Conservation (phyloP, 2,329 filamentous ascomycete genomes). For the Cyphellophora europaea region DNA sequence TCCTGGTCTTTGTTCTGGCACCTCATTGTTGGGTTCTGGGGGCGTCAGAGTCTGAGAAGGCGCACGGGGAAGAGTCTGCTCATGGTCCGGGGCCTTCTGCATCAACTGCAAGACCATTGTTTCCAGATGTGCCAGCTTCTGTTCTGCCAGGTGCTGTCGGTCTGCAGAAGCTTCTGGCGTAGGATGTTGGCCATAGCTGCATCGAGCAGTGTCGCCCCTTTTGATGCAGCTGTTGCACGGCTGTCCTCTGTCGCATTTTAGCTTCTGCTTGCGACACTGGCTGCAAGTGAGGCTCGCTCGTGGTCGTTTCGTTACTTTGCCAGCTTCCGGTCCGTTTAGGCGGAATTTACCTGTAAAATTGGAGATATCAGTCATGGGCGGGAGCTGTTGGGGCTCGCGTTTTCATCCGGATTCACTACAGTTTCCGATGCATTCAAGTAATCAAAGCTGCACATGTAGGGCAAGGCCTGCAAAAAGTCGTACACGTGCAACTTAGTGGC, state of each 20-base stretch:
- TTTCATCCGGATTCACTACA: too few relatives aligned
- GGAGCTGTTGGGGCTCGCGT: too few relatives aligned
- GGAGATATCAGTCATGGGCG: not conserved
- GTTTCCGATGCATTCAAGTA: too few relatives aligned
- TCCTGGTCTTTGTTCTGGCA: not conserved
- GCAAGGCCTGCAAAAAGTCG: too few relatives aligned
- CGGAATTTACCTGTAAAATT: constrained; percentile 1
- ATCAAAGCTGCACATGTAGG: too few relatives aligned
- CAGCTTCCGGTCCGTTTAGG: not conserved
- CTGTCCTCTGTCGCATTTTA: constrained; percentile 29
- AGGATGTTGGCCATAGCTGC: constrained; percentile 59
- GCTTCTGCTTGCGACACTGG: constrained; percentile 30
- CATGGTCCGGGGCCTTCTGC: too few relatives aligned
- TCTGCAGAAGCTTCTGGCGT: not conserved
- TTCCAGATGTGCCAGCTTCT: constrained; percentile 11
- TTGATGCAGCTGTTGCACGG: constrained; percentile 48
- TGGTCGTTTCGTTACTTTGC: constrained; percentile 70
- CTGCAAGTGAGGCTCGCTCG: constrained; percentile 65
- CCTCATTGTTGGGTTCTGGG: not conserved
- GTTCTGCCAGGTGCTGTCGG: constrained; percentile 7
- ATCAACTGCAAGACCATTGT: constrained; percentile 8
- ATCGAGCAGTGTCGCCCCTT: constrained; percentile 68
- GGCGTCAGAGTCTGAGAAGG: not conserved
- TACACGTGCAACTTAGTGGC: too few relatives aligned
- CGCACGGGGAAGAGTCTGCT: constrained; percentile 1